Base-by-base conservation (phyloP, 495 filamentous ascomycete species). In the Daldinia vernicosa region DNA sequence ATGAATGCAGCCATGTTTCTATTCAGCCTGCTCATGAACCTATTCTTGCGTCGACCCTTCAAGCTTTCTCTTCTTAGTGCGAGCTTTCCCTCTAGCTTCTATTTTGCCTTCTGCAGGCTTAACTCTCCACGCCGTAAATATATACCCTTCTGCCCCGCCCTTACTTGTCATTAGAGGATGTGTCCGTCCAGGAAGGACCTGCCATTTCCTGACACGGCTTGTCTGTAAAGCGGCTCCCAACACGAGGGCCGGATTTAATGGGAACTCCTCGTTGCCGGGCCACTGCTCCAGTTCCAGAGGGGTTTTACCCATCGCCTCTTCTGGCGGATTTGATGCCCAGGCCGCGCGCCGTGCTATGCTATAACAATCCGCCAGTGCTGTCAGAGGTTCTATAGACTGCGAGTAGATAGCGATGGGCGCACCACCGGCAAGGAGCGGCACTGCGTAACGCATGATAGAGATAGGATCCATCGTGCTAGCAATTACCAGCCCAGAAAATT, bases 141-240 rank as follows among this genome's bases (percentile, higher is more conserved):
- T 79, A 78, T 91, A 98, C 4, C 95, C 95, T 79, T 98, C 94
- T 0, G 93, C 88, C 0, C 95, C 95, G 28, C 95, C 95, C 22
- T 88, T 85, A 54, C 88, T 86, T 47, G 92, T 95, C 95, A 99
- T 99, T 37, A 94, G 73, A 17, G 95, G 95, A 80, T 99, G 95
- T 60, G 95, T 98, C 53, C 95, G 83, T 3, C 94, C 93, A 0
- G 95, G 96, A 30, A 98, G 80, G 1, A 97, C 94, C 82, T 99
- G 95, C 91, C 92, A 98, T 30, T 84, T 82, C 56, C 92, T 86
- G 17, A 89, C 88, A 12, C 91, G 84, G 12, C 88, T 89, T 7
- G 89, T 93, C 76, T 98, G 93, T 55, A 99, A 82, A 37, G 87
- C 89, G 9, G 93, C 89, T 1, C 90, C 91, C 11, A 98, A 84